phyloP scores from a whole-genome alignment of 805 yeast species.

The Wickerhamomyces chambardii region DNA sequence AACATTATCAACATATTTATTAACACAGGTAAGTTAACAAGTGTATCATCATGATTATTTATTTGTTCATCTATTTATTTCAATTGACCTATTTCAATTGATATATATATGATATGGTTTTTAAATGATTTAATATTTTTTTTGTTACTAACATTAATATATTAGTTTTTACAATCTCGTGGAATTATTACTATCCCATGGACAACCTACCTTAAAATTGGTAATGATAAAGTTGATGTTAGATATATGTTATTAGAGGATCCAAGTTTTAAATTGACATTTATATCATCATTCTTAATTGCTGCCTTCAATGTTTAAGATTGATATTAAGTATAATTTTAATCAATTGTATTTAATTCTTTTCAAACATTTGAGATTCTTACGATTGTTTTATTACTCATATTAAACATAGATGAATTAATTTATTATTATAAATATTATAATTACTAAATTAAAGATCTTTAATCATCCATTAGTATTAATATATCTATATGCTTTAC shows the following conservation, averaged over 20 bases:
- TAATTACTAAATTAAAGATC: too few species aligned
- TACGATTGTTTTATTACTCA: too few species aligned
- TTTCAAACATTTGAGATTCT: too few species aligned
- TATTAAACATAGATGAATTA: not conserved
- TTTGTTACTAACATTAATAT: not conserved
- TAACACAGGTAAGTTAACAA: constrained; percentile 16
- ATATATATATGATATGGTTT: too few species aligned
- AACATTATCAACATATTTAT: constrained; percentile 33
- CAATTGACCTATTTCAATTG: too few species aligned
- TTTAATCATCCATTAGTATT: not conserved
- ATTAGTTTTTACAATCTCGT: constrained; percentile 47
- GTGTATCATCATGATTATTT: too few species aligned
- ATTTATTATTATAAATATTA: not conserved
- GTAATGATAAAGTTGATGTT: constrained; percentile 32
- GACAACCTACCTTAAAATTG: constrained; percentile 25
- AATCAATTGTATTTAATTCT: not conserved
- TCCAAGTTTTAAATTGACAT: constrained; percentile 52
- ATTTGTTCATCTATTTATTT: too few species aligned
- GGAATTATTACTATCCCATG: constrained; percentile 38
- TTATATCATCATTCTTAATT: constrained; percentile 43
- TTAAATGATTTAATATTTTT: too few species aligned
- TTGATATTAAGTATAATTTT: too few species aligned
- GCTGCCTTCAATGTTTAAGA: constrained; percentile 43
- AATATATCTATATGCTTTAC: not conserved
- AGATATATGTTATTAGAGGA: constrained; percentile 44